Evolutionary conservation across 768 basidiomycete species (phyloP).

Genomic region (Psilocybe azurescens): DNA sequence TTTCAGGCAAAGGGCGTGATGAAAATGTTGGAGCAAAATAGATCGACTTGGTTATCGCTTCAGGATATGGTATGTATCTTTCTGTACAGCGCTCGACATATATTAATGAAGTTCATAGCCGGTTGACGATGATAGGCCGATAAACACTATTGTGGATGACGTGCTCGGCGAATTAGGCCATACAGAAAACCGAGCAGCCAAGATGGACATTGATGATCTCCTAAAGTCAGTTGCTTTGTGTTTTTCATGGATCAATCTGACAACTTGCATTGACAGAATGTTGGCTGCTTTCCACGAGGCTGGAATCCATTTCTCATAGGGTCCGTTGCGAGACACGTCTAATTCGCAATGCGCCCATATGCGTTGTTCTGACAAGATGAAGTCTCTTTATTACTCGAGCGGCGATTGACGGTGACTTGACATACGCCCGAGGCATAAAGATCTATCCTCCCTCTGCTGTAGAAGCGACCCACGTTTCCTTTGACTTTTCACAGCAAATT

Average conservation of each 20-base stretch:
- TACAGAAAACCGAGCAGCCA: constrained; percentile 82
- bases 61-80: constrained; percentile 58
- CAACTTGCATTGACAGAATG: constrained; percentile 45
- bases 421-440: neutral
- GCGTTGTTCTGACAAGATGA: neutral
- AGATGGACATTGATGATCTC: constrained; percentile 93
- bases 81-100: neutral
- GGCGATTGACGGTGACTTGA: constrained; percentile 7
- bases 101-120: constrained; percentile 45
- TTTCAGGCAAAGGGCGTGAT: constrained; percentile 95
- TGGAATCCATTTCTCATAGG: constrained; percentile 73
- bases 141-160: constrained; percentile 73
- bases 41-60: constrained; percentile 89
- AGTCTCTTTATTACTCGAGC: constrained; percentile 4
- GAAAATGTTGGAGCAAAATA: constrained; percentile 93
- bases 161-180: constrained; percentile 75
- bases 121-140: constrained; percentile 70
- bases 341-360: neutral
- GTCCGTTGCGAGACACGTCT: neutral
- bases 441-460: neutral
- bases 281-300: constrained; percentile 76
- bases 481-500: neutral
- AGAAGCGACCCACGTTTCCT: neutral
- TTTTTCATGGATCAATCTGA: neutral
- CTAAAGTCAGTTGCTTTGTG: constrained; percentile 64